phyloP scores from a whole-genome alignment of 164 flowering plant species.

The Sedum album region DNA sequence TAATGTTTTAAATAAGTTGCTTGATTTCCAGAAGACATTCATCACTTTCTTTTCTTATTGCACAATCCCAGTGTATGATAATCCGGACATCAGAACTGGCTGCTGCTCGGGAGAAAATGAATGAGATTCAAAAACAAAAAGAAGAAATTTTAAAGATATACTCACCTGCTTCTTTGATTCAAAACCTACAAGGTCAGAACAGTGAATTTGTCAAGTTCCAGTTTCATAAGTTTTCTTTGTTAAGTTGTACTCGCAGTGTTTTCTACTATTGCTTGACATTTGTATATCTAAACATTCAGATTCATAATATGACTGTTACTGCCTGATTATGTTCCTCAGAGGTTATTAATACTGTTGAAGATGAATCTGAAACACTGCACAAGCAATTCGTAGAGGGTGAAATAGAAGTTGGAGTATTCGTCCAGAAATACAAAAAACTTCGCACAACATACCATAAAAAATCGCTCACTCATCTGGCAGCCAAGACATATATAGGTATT shows the following conservation, averaged over 20 bases:
- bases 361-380: constrained; percentile 77
- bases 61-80: constrained; percentile 60
- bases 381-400: constrained; percentile 59
- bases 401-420: constrained; percentile 53
- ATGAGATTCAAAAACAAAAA: constrained; percentile 62
- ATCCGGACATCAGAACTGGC: constrained; percentile 91
- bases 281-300: not conserved
- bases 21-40: not conserved
- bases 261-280: too few species aligned
- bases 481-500: constrained; percentile 39
- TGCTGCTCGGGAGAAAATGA: constrained; percentile 71
- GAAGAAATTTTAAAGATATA: constrained; percentile 54
- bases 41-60: not conserved
- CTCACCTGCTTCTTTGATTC: constrained; percentile 59
- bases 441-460: constrained; percentile 56
- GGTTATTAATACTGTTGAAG: constrained; percentile 58
- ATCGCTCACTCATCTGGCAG: constrained; percentile 71
- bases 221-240: not conserved
- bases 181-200: constrained; percentile 59
- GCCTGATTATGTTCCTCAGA: constrained; percentile 31
- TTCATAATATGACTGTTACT: not conserved
- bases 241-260: too few species aligned
- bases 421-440: constrained; percentile 74
- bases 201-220: not conserved
- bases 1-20: not conserved